A percentile compares a stretch with the other conserved stretches of the same genome.
Evolutionary conservation across 176 grass and related monocot species (phyloP).

Genomic region (Microstegium vimineum): DNA sequence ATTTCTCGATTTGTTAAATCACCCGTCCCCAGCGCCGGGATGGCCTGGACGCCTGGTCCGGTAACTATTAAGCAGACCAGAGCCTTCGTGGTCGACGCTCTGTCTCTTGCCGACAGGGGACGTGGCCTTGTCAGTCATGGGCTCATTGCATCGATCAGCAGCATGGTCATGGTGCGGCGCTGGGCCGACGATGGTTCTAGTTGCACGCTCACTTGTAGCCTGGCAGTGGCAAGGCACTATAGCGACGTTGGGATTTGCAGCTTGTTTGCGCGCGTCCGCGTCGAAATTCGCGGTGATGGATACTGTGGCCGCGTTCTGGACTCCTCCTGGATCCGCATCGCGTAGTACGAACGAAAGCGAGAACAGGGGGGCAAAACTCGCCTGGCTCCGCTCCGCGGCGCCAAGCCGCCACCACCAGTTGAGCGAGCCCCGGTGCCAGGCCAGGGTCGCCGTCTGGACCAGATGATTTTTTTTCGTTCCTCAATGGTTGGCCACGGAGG

Average conservation of each 20-base stretch:
- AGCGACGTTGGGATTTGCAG: background rate
- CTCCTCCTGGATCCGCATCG: background rate
- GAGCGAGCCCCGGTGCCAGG: background rate
- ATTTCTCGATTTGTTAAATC: background rate
- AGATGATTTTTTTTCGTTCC: background rate
- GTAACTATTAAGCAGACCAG: background rate
- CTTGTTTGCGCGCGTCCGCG: background rate
- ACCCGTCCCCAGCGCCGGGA: too few relatives aligned
- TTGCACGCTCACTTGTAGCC: background rate
- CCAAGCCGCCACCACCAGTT: background rate
- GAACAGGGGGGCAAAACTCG: background rate
- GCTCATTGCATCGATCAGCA: too few relatives aligned
- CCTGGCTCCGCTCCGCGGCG: background rate
- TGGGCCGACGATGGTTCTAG: background rate
- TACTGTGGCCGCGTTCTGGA: background rate
- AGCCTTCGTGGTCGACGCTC: too few relatives aligned
- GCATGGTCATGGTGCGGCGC: background rate
- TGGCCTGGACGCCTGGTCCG: too few relatives aligned
- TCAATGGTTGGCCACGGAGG: background rate
- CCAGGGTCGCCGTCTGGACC: background rate
- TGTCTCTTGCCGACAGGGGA: background rate
- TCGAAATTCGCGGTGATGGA: background rate
- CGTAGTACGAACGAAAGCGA: conserved; percentile 46
- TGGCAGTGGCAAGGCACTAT: background rate
- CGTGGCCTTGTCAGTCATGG: background rate